phyloP scores from a whole-genome alignment of 1,284 basidiomycete genomes.

The Pseudozyma thailandica region DNA sequence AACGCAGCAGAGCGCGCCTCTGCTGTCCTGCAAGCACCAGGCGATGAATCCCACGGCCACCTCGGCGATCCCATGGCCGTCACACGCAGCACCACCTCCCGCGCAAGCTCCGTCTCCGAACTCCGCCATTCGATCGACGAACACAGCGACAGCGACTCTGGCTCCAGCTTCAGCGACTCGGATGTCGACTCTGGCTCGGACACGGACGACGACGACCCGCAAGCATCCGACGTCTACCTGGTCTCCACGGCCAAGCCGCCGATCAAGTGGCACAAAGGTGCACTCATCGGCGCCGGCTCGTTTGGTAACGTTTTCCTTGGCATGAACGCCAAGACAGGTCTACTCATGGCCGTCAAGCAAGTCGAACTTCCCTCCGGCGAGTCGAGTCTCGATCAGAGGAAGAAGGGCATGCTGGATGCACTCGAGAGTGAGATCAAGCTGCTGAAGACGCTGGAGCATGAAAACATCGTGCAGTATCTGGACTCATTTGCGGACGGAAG shows the following conservation, averaged over 20 bases:
- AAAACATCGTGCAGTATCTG: constrained; percentile 97
- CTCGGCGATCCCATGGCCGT: constrained; percentile 53
- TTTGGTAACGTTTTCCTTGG: constrained; percentile 76
- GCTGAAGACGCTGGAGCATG: constrained; percentile 92
- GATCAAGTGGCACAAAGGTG: constrained; percentile 98
- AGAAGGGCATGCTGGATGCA: constrained; percentile 92
- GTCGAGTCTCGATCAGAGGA: constrained; percentile 88
- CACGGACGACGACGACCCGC: constrained; percentile 35
- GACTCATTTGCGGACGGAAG: constrained; percentile 63
- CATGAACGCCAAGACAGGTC: constrained; percentile 92
- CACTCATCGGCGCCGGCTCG: constrained; percentile 89
- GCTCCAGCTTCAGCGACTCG: constrained; percentile 47
- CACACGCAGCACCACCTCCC: constrained; percentile 38
- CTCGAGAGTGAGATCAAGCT: constrained; percentile 96
- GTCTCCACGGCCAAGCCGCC: constrained; percentile 69
- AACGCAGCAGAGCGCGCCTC: constrained; percentile 66
- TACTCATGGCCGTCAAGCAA: constrained; percentile 99
- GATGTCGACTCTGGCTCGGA: constrained; percentile 32
- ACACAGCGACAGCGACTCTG: constrained; percentile 43
- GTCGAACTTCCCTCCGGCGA: constrained; percentile 90
- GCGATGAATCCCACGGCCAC: constrained; percentile 54
- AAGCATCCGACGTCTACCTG: constrained; percentile 14
- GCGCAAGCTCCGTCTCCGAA: constrained; percentile 45
- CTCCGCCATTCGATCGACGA: constrained; percentile 57
- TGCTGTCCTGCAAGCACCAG: constrained; percentile 36